Conservation (phyloP, 2,329 filamentous ascomycete species). For the Colletotrichum incanum region DNA sequence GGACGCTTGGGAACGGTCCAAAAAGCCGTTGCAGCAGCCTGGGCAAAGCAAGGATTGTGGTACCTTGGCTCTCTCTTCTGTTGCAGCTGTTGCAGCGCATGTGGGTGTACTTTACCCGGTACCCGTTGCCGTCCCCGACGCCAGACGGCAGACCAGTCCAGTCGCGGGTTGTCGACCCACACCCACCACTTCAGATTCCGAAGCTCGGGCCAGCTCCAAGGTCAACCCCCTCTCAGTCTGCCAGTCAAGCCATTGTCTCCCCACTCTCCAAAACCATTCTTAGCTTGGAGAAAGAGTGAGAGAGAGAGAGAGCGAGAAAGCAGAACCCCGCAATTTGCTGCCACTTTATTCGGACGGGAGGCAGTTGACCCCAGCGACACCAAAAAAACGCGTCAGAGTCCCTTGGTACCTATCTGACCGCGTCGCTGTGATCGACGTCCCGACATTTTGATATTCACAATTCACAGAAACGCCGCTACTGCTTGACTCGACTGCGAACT, state of each 20-base stretch:
- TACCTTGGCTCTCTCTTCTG: not conserved
- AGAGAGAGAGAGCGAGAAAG: no score
- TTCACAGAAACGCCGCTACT: not conserved
- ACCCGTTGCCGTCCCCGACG: slow-evolving; percentile 19
- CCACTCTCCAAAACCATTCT: not conserved
- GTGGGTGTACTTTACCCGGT: slow-evolving; percentile 35
- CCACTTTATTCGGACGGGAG: not conserved
- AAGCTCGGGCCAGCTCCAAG: slow-evolving; percentile 19
- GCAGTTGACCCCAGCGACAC: slow-evolving; percentile 7
- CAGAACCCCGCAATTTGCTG: slow-evolving; percentile 36
- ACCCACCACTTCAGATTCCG: slow-evolving; percentile 5
- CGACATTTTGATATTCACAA: not conserved
- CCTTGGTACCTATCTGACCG: slow-evolving; percentile 3
- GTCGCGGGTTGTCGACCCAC: slow-evolving; percentile 17
- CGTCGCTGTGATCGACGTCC: slow-evolving; percentile 2
- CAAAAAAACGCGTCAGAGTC: slow-evolving; percentile 31
- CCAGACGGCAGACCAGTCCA: slow-evolving; percentile 1
- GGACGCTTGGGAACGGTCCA: not conserved
- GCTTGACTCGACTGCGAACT: not conserved
- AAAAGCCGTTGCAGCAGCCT: slow-evolving; percentile 31
- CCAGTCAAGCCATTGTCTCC: not conserved
- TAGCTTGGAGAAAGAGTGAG: slow-evolving; percentile 1
- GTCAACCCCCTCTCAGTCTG: not conserved
- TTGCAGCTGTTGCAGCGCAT: slow-evolving; percentile 20
- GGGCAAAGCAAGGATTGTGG: not conserved